These are phyloP conservation scores for Sporothrix mexicana DNA, from an alignment of 2,329 filamentous ascomycete species.

Conservation along the genomic window DNA sequence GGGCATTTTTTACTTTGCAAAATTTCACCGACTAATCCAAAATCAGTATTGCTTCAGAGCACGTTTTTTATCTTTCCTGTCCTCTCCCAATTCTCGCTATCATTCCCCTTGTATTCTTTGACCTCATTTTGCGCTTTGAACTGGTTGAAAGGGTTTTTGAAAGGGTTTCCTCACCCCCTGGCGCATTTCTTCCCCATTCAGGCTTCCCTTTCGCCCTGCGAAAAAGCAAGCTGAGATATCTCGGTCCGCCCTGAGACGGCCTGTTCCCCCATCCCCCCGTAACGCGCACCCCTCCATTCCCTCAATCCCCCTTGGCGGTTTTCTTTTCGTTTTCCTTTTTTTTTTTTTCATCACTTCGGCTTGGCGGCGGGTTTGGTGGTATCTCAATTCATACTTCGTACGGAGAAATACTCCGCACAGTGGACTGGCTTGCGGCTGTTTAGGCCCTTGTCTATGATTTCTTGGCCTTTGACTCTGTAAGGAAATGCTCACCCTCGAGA, in stretches of 20 bases:
- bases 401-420: too few species aligned
- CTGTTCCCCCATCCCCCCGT: background rate
- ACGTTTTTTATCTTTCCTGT: background rate
- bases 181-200: background rate
- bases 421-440: slow-evolving; percentile 4
- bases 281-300: slow-evolving; percentile 19
- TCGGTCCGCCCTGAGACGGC: slow-evolving; percentile 22
- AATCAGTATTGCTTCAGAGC: background rate
- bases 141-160: background rate
- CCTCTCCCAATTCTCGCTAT: background rate
- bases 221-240: slow-evolving; percentile 5
- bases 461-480: background rate
- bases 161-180: background rate
- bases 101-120: background rate
- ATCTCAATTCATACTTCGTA: background rate
- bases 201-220: background rate
- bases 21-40: background rate
- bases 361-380: slow-evolving; percentile 10
- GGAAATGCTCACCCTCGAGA: slow-evolving; percentile 3
- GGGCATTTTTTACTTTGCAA: background rate
- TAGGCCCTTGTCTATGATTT: background rate
- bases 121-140: background rate
- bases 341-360: background rate
- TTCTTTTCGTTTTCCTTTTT: background rate
- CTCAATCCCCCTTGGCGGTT: background rate